A percentile compares a stretch with the other conserved stretches of the same genome.
Conservation (phyloP, 106 monocot species). For the Allium sativum region DNA sequence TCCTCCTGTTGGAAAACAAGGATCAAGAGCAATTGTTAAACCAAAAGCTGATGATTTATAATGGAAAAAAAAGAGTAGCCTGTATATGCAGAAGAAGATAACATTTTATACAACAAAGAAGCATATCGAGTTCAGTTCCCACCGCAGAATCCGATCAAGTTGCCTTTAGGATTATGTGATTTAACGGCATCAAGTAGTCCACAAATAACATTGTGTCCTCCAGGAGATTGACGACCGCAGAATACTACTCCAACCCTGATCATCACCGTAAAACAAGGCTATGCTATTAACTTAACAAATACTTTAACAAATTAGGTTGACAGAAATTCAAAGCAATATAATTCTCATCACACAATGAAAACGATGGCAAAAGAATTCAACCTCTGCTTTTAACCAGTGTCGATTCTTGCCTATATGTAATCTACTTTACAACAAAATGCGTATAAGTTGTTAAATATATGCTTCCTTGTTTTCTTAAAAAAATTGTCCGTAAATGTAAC, state of each 20-base stretch:
- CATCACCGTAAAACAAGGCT: background rate
- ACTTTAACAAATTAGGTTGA: background rate
- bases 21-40: background rate
- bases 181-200: conserved; percentile 36
- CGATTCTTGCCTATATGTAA: background rate
- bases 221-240: conserved; percentile 46
- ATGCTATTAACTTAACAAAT: background rate
- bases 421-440: background rate
- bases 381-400: background rate
- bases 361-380: background rate
- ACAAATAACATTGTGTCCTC: conserved; percentile 39
- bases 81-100: background rate
- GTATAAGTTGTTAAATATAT: background rate
- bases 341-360: background rate
- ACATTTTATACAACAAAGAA: background rate
- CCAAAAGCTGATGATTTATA: background rate
- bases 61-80: background rate
- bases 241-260: conserved; percentile 38
- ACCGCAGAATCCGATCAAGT: conserved; percentile 36
- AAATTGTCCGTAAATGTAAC: background rate
- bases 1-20: conserved; percentile 27
- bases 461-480: background rate
- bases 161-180: conserved; percentile 16
- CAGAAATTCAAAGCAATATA: background rate
- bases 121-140: background rate